These are phyloP conservation scores for Puccinia polysora DNA, from an alignment of 1,284 basidiomycete genomes.

Conservation along the genomic window DNA sequence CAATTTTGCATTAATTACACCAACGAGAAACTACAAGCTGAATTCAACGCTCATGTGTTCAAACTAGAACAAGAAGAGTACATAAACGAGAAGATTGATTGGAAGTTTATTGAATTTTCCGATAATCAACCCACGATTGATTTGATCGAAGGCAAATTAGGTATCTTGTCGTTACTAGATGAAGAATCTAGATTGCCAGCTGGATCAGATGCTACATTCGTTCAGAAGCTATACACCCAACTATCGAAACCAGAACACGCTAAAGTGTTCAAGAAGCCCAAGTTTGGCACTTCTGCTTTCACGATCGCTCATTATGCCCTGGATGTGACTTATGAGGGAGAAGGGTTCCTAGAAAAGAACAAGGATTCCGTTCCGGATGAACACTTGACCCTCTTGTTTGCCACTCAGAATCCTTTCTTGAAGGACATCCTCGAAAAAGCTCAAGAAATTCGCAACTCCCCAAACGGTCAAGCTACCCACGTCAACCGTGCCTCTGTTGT, in stretches of 20 bases:
- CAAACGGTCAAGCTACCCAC: constrained; percentile 54
- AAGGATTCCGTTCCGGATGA: constrained; percentile 98
- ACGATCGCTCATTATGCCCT: constrained; percentile 97
- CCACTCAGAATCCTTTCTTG: constrained; percentile 84
- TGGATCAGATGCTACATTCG: constrained; percentile 85
- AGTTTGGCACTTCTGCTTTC: constrained; percentile 94
- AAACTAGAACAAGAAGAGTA: constrained; percentile 98
- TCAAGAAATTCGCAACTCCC: constrained; percentile 60
- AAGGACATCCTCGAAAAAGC: constrained; percentile 90
- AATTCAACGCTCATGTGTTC: constrained; percentile 53
- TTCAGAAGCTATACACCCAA: constrained; percentile 87
- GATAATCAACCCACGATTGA: constrained; percentile 99
- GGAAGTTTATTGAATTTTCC: constrained; percentile 98
- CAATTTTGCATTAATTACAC: constrained; percentile 99
- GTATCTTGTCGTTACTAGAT: constrained; percentile 87
- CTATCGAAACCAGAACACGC: constrained; percentile 79
- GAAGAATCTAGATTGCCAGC: constrained; percentile 96
- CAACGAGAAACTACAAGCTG: constrained; percentile 71
- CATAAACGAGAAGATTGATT: constrained; percentile 94
- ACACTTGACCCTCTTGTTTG: constrained; percentile 78
- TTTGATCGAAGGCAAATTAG: constrained; percentile 94
- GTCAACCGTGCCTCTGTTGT: constrained; percentile 64
- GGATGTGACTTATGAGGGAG: constrained; percentile 96
- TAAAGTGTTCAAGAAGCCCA: constrained; percentile 91
- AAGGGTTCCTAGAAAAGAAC: constrained; percentile 98